These are phyloP conservation scores for Suhomyces anneliseae DNA, from an alignment of 1,139 yeast genomes.

Conservation along the genomic window DNA sequence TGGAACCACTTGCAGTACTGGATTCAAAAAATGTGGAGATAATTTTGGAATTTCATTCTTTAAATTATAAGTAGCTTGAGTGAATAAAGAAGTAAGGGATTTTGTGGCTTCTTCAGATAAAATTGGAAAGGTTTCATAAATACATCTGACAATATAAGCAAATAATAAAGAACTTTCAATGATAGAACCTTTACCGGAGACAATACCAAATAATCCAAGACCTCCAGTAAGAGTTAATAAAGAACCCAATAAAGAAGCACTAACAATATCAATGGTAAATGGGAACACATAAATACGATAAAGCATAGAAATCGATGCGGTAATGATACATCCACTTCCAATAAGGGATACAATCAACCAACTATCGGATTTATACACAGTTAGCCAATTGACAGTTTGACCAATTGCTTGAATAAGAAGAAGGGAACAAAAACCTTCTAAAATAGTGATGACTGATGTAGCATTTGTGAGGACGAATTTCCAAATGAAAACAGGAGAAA, in stretches of 20 bases:
- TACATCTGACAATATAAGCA: constrained; percentile 89
- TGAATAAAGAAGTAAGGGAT: constrained; percentile 38
- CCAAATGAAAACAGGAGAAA: constrained; percentile 51
- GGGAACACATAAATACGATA: constrained; percentile 80
- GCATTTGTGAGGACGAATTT: constrained; percentile 66
- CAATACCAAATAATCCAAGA: constrained; percentile 79
- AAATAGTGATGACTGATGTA: constrained; percentile 82
- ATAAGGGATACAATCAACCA: constrained; percentile 80
- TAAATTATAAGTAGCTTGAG: constrained; percentile 39
- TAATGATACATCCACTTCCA: constrained; percentile 71
- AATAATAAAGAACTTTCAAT: constrained; percentile 82
- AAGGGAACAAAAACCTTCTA: constrained; percentile 92
- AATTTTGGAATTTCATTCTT: constrained; percentile 41
- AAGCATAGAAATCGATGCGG: constrained; percentile 74
- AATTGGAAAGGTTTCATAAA: constrained; percentile 87
- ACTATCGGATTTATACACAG: constrained; percentile 64
- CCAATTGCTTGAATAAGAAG: constrained; percentile 89
- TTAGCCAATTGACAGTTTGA: constrained; percentile 73
- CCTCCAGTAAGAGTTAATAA: constrained; percentile 74
- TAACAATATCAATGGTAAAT: constrained; percentile 66
- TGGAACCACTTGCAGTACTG: constrained; percentile 44
- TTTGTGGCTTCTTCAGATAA: constrained; percentile 55
- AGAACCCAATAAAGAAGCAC: constrained; percentile 84
- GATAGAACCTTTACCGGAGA: constrained; percentile 82
- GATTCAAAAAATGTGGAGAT: constrained; percentile 42